phyloP scores from a whole-genome alignment of 2,329 filamentous ascomycete species.

The Thermochaetoides dissita region DNA sequence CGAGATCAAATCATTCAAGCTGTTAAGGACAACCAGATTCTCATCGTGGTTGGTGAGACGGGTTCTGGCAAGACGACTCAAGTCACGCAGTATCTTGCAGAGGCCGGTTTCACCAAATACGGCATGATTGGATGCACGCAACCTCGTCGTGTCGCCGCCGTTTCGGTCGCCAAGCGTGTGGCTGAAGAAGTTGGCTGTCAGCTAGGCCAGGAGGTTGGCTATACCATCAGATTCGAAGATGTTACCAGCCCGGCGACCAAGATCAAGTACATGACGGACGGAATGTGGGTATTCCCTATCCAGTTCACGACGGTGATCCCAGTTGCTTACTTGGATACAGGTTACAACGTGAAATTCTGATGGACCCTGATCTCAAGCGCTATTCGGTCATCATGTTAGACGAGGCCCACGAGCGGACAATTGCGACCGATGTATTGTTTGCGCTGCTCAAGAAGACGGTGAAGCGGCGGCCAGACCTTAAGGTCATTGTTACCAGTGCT shows the following conservation, averaged over 20 bases:
- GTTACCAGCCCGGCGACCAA: conserved; percentile 74
- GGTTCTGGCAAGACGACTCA: conserved; percentile 97
- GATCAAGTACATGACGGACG: conserved; percentile 99
- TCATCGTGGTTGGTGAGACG: conserved; percentile 95
- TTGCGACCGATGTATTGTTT: conserved; percentile 90
- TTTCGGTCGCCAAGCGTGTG: conserved; percentile 95
- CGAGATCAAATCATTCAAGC: conserved; percentile 77
- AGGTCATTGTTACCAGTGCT: conserved; percentile 91
- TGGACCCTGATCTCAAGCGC: conserved; percentile 75
- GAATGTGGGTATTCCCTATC: conserved; percentile 42
- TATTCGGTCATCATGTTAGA: conserved; percentile 98
- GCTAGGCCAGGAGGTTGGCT: conserved; percentile 85
- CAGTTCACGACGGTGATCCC: neutral
- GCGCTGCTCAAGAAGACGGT: conserved; percentile 87
- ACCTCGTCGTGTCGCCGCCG: conserved; percentile 88
- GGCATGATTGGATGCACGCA: conserved; percentile 95
- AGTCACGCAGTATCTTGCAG: conserved; percentile 85
- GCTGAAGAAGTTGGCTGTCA: conserved; percentile 88
- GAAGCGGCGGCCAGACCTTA: conserved; percentile 72
- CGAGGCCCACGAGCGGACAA: conserved; percentile 93
- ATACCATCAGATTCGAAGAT: conserved; percentile 96
- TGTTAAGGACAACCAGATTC: conserved; percentile 70
- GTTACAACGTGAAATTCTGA: conserved; percentile 80
- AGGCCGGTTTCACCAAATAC: conserved; percentile 74
- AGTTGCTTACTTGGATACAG: conserved; percentile 3